Percentiles rank a stretch among this genome's conserved stretches.
Evolutionary conservation across 2,329 filamentous ascomycete species (phyloP).

Genomic region (Colletotrichum sp.): DNA sequence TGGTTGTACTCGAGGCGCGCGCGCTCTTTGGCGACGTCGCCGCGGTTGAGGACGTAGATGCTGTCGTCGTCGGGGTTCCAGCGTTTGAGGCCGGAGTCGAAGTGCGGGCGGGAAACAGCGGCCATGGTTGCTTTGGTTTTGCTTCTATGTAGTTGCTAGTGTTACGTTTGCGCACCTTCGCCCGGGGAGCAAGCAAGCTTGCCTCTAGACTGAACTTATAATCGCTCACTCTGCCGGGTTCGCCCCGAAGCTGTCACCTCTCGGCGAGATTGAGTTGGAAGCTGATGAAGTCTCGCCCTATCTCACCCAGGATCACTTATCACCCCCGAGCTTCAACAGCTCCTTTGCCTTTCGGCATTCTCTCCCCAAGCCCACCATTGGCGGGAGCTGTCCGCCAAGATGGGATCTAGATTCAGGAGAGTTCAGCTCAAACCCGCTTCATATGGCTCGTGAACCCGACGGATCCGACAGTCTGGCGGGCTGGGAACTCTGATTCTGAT

Average conservation of each 20-base stretch:
- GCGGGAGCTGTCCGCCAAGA: not conserved
- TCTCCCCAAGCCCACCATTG: not conserved
- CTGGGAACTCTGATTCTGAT: not conserved
- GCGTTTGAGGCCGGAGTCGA: not conserved
- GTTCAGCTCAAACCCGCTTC: not conserved
- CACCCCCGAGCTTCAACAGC: too few relatives aligned
- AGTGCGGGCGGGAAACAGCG: not conserved
- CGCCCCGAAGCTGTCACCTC: not conserved
- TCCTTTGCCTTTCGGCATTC: not conserved
- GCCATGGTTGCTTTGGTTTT: not conserved
- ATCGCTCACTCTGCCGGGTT: not conserved
- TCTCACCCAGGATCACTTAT: not conserved
- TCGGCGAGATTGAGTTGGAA: not conserved
- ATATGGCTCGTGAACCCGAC: not conserved
- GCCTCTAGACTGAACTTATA: not conserved
- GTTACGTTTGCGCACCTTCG: not conserved
- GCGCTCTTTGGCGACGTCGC: not conserved
- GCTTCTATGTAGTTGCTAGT: not conserved
- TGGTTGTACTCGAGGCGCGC: constrained; percentile 9
- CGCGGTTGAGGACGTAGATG: not conserved
- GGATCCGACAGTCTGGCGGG: not conserved
- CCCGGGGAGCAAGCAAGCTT: too few relatives aligned
- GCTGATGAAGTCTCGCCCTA: not conserved
- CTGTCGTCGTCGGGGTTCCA: not conserved
- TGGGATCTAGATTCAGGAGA: not conserved